Evolutionary conservation across 352 stramenopile genomes (phyloP).

Genomic region (Chloridella minuta): DNA sequence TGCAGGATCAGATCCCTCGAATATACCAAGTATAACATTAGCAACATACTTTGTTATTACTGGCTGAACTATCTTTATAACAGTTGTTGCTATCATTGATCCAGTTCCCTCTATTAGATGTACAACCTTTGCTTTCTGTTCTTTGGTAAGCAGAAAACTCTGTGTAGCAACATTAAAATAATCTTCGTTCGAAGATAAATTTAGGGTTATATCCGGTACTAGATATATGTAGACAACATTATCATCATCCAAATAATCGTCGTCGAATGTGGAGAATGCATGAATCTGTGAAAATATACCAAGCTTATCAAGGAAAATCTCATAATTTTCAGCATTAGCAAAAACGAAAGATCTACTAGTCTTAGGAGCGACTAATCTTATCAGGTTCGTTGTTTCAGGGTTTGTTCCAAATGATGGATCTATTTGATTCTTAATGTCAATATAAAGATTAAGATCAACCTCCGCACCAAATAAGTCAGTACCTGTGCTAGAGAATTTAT

Average conservation of each 20-base stretch:
- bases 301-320: not conserved
- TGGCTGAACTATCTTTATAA: not conserved
- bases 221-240: not conserved
- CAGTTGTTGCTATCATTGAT: not conserved
- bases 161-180: not conserved
- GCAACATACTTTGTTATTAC: not conserved
- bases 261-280: not conserved
- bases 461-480: not conserved
- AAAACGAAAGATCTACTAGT: not conserved
- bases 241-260: not conserved
- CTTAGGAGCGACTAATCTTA: not conserved
- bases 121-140: not conserved
- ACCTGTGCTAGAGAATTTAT: not conserved
- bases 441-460: not conserved
- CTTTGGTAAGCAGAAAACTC: not conserved
- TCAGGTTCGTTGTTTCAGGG: not conserved
- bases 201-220: not conserved
- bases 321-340: not conserved
- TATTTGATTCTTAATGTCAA: not conserved
- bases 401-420: not conserved
- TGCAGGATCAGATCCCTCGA: not conserved
- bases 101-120: not conserved
- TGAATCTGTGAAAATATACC: not conserved
- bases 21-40: not conserved
- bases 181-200: not conserved